These are phyloP conservation scores for Boletus fagicola DNA, from an alignment of 768 basidiomycete species.

Conservation along the genomic window DNA sequence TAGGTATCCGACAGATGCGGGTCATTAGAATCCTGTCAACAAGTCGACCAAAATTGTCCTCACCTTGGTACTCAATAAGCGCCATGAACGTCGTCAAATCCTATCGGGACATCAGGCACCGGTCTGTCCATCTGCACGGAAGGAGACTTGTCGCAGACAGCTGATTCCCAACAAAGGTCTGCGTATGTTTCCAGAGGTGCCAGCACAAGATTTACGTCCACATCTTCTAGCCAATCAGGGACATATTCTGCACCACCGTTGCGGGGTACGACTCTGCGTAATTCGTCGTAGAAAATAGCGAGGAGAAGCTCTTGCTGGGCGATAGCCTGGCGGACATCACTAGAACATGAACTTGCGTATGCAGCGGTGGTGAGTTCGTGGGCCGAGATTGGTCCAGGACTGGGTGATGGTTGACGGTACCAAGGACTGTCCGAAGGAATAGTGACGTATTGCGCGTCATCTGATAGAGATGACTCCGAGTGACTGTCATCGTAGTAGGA, in stretches of 20 bases:
- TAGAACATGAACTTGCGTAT: slow-evolving; percentile 30
- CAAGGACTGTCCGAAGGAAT: slow-evolving; percentile 42
- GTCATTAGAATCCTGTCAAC: background rate
- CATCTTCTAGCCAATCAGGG: slow-evolving; percentile 27
- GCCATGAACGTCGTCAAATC: slow-evolving; percentile 26
- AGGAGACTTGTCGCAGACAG: slow-evolving; percentile 22
- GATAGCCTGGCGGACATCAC: slow-evolving; percentile 33
- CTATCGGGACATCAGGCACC: slow-evolving; percentile 29
- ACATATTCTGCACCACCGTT: slow-evolving; percentile 15
- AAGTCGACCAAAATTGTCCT: background rate
- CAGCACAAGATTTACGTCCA: slow-evolving; percentile 31
- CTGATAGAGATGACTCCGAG: slow-evolving; percentile 20
- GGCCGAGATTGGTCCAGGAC: slow-evolving; percentile 25
- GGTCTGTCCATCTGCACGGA: slow-evolving; percentile 8
- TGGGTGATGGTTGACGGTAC: slow-evolving; percentile 33
- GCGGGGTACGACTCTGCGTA: slow-evolving; percentile 25
- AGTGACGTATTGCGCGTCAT: slow-evolving; percentile 39
- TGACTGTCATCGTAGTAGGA: slow-evolving; percentile 19
- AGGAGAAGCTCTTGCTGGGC: slow-evolving; percentile 35
- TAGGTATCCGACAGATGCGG: background rate
- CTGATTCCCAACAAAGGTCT: slow-evolving; percentile 31
- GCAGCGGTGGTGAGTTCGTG: slow-evolving; percentile 17
- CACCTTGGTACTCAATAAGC: slow-evolving; percentile 17
- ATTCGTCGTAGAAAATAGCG: slow-evolving; percentile 31
- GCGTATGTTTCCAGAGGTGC: slow-evolving; percentile 29